phyloP scores from a whole-genome alignment of 306 rosid species.

The Argentina anserina region DNA sequence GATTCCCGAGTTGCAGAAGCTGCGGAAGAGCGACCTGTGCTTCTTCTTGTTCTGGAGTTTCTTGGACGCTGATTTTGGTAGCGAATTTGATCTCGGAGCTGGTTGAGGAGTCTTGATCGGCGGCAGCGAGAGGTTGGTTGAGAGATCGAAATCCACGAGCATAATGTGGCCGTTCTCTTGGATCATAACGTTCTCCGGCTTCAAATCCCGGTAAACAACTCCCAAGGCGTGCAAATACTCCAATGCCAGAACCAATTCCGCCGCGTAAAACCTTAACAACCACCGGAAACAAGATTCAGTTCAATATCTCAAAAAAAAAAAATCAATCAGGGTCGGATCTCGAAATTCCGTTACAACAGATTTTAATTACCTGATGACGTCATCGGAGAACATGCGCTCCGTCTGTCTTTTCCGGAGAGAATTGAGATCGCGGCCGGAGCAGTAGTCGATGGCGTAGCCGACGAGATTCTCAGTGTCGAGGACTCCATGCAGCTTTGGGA shows the following conservation, averaged over 20 bases:
- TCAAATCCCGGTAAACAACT: conserved; percentile 82
- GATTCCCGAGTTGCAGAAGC: conserved; percentile 36
- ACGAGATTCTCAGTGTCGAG: conserved; percentile 49
- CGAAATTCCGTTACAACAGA: not conserved
- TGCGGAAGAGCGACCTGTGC: conserved; percentile 26
- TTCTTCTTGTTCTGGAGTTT: conserved; percentile 20
- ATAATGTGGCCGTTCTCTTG: conserved; percentile 87
- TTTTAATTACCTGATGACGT: conserved; percentile 50
- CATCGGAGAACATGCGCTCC: conserved; percentile 69
- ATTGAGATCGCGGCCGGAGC: conserved; percentile 79
- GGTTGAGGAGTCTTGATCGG: conserved; percentile 28
- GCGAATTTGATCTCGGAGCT: not conserved
- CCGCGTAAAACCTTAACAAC: conserved; percentile 69
- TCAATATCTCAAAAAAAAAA: not conserved
- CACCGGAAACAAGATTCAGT: not conserved
- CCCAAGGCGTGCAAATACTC: conserved; percentile 77
- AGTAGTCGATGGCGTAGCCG: conserved; percentile 70
- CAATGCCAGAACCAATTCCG: conserved; percentile 69
- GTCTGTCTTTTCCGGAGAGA: conserved; percentile 55
- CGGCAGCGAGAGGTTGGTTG: conserved; percentile 46
- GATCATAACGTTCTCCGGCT: conserved; percentile 83
- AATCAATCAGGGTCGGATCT: not conserved
- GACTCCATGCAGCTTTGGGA: conserved; percentile 62
- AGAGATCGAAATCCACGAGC: conserved; percentile 91
- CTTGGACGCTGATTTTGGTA: conserved; percentile 7